Conservation (phyloP, 768 basidiomycete genomes). For the Podaxis pistillaris region DNA sequence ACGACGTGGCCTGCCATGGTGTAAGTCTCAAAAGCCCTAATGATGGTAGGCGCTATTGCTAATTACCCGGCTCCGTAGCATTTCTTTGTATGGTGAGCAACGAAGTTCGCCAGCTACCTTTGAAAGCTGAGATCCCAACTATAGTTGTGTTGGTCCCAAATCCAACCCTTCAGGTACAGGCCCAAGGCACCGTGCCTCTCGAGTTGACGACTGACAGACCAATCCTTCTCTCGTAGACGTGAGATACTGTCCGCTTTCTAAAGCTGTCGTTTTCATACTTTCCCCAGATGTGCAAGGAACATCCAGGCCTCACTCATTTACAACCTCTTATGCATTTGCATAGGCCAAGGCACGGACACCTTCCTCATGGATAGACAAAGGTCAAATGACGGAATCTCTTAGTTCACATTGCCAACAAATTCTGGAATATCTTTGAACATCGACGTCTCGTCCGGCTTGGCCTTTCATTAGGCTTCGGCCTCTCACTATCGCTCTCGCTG, state of each 20-base stretch:
- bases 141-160: conserved; percentile 9
- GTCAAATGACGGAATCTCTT: neutral
- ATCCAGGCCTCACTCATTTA: neutral
- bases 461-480: neutral
- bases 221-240: neutral
- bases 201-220: neutral
- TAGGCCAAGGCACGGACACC: conserved; percentile 4
- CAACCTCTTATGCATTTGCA: conserved; percentile 1
- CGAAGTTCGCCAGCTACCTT: neutral
- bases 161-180: conserved; percentile 9
- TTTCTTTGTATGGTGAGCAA: conserved; percentile 8
- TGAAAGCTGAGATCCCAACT: neutral
- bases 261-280: neutral
- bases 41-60: neutral
- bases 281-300: conserved; percentile 3
- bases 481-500: conserved; percentile 3
- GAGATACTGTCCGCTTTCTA: neutral
- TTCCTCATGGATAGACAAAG: neutral
- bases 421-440: conserved; percentile 10
- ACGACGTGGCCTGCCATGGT: conserved; percentile 9
- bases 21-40: neutral
- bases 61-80: neutral
- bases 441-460: neutral
- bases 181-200: neutral
- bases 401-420: conserved; percentile 1